Evolutionary conservation across 2,329 filamentous ascomycete genomes (phyloP).

Genomic region (Boeremia exigua): DNA sequence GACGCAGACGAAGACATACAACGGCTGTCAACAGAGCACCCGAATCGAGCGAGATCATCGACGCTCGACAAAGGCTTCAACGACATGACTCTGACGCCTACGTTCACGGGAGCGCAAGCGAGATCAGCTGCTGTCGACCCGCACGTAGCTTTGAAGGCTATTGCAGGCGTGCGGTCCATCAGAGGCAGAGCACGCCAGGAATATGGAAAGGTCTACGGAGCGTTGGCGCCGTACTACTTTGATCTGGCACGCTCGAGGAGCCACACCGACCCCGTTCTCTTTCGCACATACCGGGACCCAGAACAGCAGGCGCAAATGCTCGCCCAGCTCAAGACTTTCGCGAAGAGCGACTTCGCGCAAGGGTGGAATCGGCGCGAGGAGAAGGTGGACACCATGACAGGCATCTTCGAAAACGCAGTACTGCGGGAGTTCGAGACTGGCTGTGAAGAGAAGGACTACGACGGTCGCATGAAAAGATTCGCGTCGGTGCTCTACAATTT

Average conservation of each 20-base stretch:
- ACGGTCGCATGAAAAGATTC: slow-evolving; percentile 87
- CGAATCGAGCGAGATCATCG: slow-evolving; percentile 30
- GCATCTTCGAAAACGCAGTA: slow-evolving; percentile 88
- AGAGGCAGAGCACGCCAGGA: slow-evolving; percentile 86
- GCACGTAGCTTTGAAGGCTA: slow-evolving; percentile 69
- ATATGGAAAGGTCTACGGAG: slow-evolving; percentile 89
- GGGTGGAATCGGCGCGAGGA: slow-evolving; percentile 75
- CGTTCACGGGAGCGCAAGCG: slow-evolving; percentile 41
- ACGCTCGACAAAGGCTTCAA: slow-evolving; percentile 76
- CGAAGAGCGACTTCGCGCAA: slow-evolving; percentile 78
- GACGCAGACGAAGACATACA: slow-evolving; percentile 74
- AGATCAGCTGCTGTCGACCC: slow-evolving; percentile 56
- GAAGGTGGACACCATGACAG: slow-evolving; percentile 74
- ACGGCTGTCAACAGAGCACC: slow-evolving; percentile 48
- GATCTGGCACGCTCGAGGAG: slow-evolving; percentile 76
- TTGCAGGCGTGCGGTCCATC: slow-evolving; percentile 76
- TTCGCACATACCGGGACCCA: slow-evolving; percentile 84
- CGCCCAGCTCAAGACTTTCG: slow-evolving; percentile 77
- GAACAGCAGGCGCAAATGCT: slow-evolving; percentile 91
- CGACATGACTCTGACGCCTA: slow-evolving; percentile 65
- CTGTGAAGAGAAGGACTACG: slow-evolving; percentile 85
- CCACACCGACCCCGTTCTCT: slow-evolving; percentile 82
- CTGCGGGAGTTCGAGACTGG: slow-evolving; percentile 91
- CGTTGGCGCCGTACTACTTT: slow-evolving; percentile 84
- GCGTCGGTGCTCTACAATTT: slow-evolving; percentile 82